These are phyloP conservation scores for Diaporthe sp. DNA, from an alignment of 2,329 filamentous ascomycete genomes.

Conservation along the genomic window DNA sequence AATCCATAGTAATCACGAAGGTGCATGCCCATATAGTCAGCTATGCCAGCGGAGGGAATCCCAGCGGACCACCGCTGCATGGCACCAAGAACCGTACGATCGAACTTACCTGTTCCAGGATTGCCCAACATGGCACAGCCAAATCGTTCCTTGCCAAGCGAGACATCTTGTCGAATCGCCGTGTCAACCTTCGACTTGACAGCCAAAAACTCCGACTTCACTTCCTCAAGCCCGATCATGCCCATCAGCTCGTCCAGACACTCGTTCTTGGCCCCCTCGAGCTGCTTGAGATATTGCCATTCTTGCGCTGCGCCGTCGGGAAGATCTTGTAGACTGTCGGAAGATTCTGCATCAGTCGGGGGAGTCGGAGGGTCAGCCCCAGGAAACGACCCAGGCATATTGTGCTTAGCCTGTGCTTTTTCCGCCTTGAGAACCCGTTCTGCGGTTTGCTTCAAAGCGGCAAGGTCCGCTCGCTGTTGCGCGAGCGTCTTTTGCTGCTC, in stretches of 20 bases:
- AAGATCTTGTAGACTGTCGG: slow-evolving; percentile 10
- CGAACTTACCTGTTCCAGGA: slow-evolving; percentile 75
- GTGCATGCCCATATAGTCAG: too few species aligned
- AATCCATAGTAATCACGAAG: background rate
- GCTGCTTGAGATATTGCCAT: slow-evolving; percentile 73
- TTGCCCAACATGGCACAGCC: slow-evolving; percentile 77
- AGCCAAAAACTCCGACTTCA: slow-evolving; percentile 73
- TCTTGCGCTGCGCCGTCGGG: slow-evolving; percentile 58
- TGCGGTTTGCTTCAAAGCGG: slow-evolving; percentile 53
- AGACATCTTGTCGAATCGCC: slow-evolving; percentile 67
- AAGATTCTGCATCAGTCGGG: slow-evolving; percentile 26
- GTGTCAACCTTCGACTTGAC: slow-evolving; percentile 76
- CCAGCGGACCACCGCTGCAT: too few species aligned
- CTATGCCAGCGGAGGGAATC: background rate
- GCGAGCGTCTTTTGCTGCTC: slow-evolving; percentile 58
- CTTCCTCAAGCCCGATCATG: slow-evolving; percentile 78
- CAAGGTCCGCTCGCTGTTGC: slow-evolving; percentile 62
- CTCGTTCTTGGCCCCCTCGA: slow-evolving; percentile 63
- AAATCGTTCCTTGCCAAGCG: slow-evolving; percentile 71
- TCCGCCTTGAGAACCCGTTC: slow-evolving; percentile 40
- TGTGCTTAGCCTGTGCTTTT: slow-evolving; percentile 9
- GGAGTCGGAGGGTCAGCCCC: background rate
- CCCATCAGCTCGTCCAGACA: slow-evolving; percentile 75
- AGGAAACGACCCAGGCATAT: background rate
- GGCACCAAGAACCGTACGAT: background rate